Evolutionary conservation across 2,329 filamentous ascomycete genomes (phyloP), one percentile per base, ranked within the genome.

Genomic region (Cladosporium sp.): DNA sequence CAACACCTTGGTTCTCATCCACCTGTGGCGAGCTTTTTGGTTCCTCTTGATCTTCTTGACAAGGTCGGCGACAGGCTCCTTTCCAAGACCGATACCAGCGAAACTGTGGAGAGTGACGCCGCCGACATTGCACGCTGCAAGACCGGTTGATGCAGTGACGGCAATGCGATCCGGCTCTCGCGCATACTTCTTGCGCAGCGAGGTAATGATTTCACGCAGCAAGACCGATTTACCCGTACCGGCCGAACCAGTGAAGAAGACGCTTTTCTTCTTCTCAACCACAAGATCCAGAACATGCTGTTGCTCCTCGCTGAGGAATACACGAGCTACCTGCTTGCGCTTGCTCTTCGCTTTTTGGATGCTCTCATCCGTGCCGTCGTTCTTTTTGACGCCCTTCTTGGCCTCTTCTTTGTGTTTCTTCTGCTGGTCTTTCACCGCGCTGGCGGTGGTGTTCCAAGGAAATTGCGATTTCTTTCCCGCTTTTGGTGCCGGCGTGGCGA

Each of bases 161-260:
- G 92, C 92, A 38, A 99, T 80, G 51, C 88, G 80, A 65, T 96
- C 93, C 0, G 86, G 83, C 57, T 96, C 89, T 43, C 80, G 79
- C 3, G 71, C 73, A 67, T 86, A 86, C 64, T 95, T 96, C 56
- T 81, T 82, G 54, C 86, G 87, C 44, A 99, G 67, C 3, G 87
- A 83, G 4, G 80, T 73, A 60, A 99, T 97, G 54, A 97, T 96
- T 57, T 95, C 84, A 56, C 91, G 82, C 79, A 99, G 89, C 51
- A 99, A 72, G 3, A 99, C 92, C 1, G 93, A 99, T 75, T 99
- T 99, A 68, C 93, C 93, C 4, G 93, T 96, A 76, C 83, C 76
- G 52, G 93, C 93, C 53, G 93, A 95, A 60, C 93, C 93, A 1
- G 93, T 99, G 68, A 99, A 99, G 74, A 99, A 99, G 2, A 96